These are phyloP conservation scores for Fusarium transvaalense DNA, from an alignment of 2,329 filamentous ascomycete species.

Conservation along the genomic window DNA sequence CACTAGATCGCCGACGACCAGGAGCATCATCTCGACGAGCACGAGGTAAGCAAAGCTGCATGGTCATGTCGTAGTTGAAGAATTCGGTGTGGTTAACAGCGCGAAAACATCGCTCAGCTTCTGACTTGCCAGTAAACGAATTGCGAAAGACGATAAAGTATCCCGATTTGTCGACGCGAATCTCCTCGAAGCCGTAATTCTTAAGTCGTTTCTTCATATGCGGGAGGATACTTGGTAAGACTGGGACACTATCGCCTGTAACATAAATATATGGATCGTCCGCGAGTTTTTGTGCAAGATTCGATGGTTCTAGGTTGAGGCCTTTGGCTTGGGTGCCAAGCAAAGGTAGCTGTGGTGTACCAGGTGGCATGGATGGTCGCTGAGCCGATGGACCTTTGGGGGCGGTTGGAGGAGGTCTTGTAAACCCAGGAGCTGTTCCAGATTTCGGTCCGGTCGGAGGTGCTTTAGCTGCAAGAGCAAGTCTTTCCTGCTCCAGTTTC, in stretches of 20 bases:
- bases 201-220: conserved; percentile 93
- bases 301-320: conserved; percentile 72
- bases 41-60: conserved; percentile 75
- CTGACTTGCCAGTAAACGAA: conserved; percentile 78
- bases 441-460: conserved; percentile 57
- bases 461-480: conserved; percentile 51
- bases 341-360: conserved; percentile 51
- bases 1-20: conserved; percentile 52
- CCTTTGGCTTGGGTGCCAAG: conserved; percentile 42
- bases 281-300: conserved; percentile 76
- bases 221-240: conserved; percentile 84
- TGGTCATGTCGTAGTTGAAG: conserved; percentile 92
- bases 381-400: conserved; percentile 83
- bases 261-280: conserved; percentile 92
- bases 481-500: conserved; percentile 61
- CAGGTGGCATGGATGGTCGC: conserved; percentile 53
- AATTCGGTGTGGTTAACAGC: conserved; percentile 84
- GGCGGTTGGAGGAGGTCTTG: conserved; percentile 79
- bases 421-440: conserved; percentile 47
- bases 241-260: conserved; percentile 85
- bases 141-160: conserved; percentile 95
- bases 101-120: conserved; percentile 83
- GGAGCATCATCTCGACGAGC: conserved; percentile 45
- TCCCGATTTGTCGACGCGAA: conserved; percentile 85
- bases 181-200: conserved; percentile 82